A percentile compares a stretch with the other conserved stretches of the same genome.
Conservation (phyloP, 805 yeast species). For the Yamadazyma phyllophila region DNA sequence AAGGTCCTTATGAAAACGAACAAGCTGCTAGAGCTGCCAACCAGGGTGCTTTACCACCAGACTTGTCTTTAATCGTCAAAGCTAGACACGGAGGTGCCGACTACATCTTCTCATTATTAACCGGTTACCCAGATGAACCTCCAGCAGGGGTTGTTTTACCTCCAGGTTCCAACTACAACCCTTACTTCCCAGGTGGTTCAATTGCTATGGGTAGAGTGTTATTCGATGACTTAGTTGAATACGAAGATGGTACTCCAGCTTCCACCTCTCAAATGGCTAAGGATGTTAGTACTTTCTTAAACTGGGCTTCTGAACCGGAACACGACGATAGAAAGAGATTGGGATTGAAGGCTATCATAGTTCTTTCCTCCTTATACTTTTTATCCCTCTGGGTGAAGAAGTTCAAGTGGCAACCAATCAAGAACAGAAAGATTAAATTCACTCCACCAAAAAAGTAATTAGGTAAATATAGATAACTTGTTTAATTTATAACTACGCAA, state of each 20-base stretch:
- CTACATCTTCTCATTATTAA: slow-evolving; percentile 89
- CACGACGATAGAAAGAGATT: slow-evolving; percentile 96
- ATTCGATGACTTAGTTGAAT: slow-evolving; percentile 96
- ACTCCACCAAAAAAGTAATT: slow-evolving; percentile 76
- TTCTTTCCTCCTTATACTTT: slow-evolving; percentile 75
- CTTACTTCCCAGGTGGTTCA: slow-evolving; percentile 99
- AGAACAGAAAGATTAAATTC: slow-evolving; percentile 90
- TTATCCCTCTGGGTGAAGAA: slow-evolving; percentile 89
- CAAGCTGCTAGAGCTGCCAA: slow-evolving; percentile 99
- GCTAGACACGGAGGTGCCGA: slow-evolving; percentile 99
- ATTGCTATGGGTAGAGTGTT: slow-evolving; percentile 99
- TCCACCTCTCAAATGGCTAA: slow-evolving; percentile 99
- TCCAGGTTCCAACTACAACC: slow-evolving; percentile 95
- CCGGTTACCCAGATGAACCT: slow-evolving; percentile 98
- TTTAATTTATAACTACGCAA: slow-evolving; percentile 7
- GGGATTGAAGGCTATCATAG: slow-evolving; percentile 89
- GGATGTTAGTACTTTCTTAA: slow-evolving; percentile 92
- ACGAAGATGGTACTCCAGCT: slow-evolving; percentile 98
- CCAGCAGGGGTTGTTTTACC: slow-evolving; percentile 96
- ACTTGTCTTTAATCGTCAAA: slow-evolving; percentile 92
- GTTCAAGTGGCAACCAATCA: slow-evolving; percentile 96
- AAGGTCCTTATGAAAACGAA: slow-evolving; percentile 95
- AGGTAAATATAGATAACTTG: slow-evolving; percentile 9
- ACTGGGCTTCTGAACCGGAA: slow-evolving; percentile 99
- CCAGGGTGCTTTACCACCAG: slow-evolving; percentile 99